Evolutionary conservation across 2,329 filamentous ascomycete genomes (phyloP).

Genomic region (Diplocarpon rosae): DNA sequence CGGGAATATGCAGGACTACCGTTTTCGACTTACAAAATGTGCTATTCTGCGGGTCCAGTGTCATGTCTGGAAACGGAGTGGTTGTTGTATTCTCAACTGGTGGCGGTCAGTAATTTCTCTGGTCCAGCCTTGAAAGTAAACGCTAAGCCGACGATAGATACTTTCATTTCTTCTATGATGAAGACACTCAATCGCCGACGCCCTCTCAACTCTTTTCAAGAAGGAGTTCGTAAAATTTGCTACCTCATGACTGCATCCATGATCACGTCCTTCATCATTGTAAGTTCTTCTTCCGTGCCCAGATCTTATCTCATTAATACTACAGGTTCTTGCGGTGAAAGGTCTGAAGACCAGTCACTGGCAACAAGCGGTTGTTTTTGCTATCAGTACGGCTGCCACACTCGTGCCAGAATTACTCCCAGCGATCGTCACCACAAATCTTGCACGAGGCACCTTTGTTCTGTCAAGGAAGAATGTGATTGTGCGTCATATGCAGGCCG

Average conservation of each 20-base stretch:
- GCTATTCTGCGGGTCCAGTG: not conserved
- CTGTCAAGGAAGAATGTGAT: slow-evolving; percentile 1
- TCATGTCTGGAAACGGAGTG: slow-evolving; percentile 7
- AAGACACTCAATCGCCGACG: slow-evolving; percentile 6
- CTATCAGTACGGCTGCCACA: slow-evolving; percentile 3
- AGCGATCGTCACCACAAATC: slow-evolving; percentile 6
- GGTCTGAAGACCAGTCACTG: not conserved
- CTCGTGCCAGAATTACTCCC: slow-evolving; percentile 9
- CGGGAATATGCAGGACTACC: not conserved
- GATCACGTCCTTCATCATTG: not conserved
- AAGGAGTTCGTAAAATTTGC: slow-evolving; percentile 1
- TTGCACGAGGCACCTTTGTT: slow-evolving; percentile 1
- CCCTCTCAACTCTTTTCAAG: slow-evolving; percentile 3
- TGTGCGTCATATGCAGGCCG: slow-evolving; percentile 4
- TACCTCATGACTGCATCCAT: slow-evolving; percentile 6
- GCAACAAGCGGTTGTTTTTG: slow-evolving; percentile 1
- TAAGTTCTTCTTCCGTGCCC: not conserved
- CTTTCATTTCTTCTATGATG: slow-evolving; percentile 8
- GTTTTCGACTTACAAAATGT: slow-evolving; percentile 5
- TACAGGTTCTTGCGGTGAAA: slow-evolving; percentile 3
- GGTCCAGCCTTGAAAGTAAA: not conserved
- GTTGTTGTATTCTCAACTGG: slow-evolving; percentile 7
- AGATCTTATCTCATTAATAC: not conserved
- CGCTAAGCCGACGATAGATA: not conserved
- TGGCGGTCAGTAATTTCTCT: not conserved